Percentiles rank a stretch among this genome's conserved stretches.
Conservation (phyloP, 331 rosid species). For the Acacia pycnantha region DNA sequence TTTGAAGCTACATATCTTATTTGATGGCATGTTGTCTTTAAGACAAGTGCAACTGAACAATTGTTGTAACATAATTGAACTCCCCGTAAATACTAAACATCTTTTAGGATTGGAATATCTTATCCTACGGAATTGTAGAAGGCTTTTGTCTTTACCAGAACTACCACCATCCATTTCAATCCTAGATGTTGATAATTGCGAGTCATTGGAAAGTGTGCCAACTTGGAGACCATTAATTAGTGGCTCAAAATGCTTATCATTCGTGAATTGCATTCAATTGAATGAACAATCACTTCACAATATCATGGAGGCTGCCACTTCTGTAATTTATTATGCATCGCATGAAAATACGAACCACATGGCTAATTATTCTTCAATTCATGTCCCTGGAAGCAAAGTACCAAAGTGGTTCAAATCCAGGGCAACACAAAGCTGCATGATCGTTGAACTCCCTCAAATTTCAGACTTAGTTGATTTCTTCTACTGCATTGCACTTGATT, state of each 20-base stretch:
- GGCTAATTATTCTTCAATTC: rapidly evolving
- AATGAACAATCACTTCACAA: not conserved
- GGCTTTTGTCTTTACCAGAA: conserved; percentile 12
- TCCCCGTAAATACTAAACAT: not conserved
- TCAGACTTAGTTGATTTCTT: not conserved
- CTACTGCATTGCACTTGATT: not conserved
- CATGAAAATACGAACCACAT: not conserved
- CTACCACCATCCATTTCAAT: not conserved
- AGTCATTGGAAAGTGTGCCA: not conserved
- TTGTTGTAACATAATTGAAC: not conserved
- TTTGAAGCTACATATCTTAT: not conserved
- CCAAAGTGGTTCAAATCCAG: not conserved
- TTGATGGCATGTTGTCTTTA: not conserved
- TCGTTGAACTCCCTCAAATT: not conserved
- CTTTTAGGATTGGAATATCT: not conserved
- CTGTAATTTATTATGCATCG: rapidly evolving
- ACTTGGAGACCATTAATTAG: not conserved
- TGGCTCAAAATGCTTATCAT: not conserved
- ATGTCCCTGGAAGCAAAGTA: not conserved
- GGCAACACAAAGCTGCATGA: not conserved
- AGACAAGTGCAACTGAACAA: rapidly evolving
- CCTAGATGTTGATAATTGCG: not conserved
- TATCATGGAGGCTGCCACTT: not conserved
- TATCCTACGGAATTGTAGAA: not conserved
- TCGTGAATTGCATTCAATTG: not conserved